phyloP scores from a whole-genome alignment of 768 basidiomycete species.

The Cyclocybe cylindracea region DNA sequence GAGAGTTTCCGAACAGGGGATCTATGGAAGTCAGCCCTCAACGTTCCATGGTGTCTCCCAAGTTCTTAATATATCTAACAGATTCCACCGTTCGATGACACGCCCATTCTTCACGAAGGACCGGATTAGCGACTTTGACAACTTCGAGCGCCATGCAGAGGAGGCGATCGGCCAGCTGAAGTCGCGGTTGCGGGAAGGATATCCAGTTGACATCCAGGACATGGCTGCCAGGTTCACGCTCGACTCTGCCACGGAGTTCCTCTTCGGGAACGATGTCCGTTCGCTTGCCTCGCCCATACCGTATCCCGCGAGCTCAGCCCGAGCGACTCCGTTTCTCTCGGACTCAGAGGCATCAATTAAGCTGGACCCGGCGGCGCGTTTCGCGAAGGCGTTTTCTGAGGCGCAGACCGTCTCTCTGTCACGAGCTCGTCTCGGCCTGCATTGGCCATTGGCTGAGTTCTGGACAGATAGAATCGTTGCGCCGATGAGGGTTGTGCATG shows the following conservation, averaged over 20 bases:
- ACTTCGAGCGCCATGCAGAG: conserved; percentile 56
- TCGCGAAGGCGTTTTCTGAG: conserved; percentile 34
- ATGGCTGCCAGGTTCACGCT: conserved; percentile 55
- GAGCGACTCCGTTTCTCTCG: conserved; percentile 4
- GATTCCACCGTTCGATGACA: conserved; percentile 64
- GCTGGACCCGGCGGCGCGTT: conserved; percentile 24
- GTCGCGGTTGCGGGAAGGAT: conserved; percentile 41
- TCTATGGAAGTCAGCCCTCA: conserved; percentile 57
- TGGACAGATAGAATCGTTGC: conserved; percentile 39
- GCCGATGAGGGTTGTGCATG: conserved; percentile 40
- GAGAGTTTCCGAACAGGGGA: conserved; percentile 33
- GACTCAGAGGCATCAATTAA: not conserved
- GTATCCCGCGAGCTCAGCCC: conserved; percentile 5
- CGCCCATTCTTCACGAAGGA: conserved; percentile 70
- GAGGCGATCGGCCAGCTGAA: conserved; percentile 46
- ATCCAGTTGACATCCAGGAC: conserved; percentile 62
- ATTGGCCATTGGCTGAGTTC: conserved; percentile 48
- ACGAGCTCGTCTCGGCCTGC: conserved; percentile 36
- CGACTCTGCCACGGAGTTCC: conserved; percentile 59
- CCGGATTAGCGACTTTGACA: conserved; percentile 59
- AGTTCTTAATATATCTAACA: too few species aligned
- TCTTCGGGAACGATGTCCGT: conserved; percentile 48
- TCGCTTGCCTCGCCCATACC: conserved; percentile 25
- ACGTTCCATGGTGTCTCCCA: not conserved
- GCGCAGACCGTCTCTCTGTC: conserved; percentile 32